A percentile compares a stretch with the other conserved stretches of the same genome.
These are phyloP conservation scores for Cardamine occulta DNA, from an alignment of 345 rosid genomes.

Conservation along the genomic window DNA sequence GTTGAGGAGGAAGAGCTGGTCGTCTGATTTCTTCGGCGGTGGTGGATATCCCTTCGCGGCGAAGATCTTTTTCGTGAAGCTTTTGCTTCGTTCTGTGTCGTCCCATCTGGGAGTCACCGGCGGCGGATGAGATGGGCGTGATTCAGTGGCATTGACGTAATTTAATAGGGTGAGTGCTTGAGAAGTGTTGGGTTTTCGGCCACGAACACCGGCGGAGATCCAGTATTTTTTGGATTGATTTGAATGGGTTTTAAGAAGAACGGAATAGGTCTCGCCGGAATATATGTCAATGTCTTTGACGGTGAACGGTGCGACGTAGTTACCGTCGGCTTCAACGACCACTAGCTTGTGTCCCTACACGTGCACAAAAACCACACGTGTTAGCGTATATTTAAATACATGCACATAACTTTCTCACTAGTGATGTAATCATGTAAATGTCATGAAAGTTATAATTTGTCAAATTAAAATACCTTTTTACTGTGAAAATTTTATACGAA, in stretches of 20 bases:
- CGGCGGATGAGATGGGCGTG: constrained; percentile 50
- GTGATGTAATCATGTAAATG: background rate
- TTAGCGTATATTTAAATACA: background rate
- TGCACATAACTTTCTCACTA: background rate
- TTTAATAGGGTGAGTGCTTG: constrained; percentile 61
- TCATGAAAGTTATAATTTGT: background rate
- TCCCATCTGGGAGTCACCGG: constrained; percentile 68
- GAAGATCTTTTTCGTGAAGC: constrained; percentile 47
- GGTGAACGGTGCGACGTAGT: constrained; percentile 65
- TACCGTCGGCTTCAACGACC: constrained; percentile 94
- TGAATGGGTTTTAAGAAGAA: constrained; percentile 60
- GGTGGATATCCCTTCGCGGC: constrained; percentile 49
- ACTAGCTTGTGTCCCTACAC: constrained; percentile 63
- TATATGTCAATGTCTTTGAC: constrained; percentile 63
- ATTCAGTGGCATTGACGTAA: constrained; percentile 48
- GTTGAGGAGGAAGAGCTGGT: constrained; percentile 62
- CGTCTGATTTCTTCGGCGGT: constrained; percentile 49
- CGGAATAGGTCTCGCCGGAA: constrained; percentile 85
- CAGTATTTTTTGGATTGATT: constrained; percentile 52
- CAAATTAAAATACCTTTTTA: too few species aligned
- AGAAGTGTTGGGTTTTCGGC: constrained; percentile 64
- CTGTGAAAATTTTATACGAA: background rate
- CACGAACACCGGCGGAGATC: constrained; percentile 64
- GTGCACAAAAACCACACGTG: constrained; percentile 26
- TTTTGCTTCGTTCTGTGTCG: constrained; percentile 56